Evolutionary conservation across 208 protist genomes (phyloP).

Genomic region (Leishmania gerbilli): DNA sequence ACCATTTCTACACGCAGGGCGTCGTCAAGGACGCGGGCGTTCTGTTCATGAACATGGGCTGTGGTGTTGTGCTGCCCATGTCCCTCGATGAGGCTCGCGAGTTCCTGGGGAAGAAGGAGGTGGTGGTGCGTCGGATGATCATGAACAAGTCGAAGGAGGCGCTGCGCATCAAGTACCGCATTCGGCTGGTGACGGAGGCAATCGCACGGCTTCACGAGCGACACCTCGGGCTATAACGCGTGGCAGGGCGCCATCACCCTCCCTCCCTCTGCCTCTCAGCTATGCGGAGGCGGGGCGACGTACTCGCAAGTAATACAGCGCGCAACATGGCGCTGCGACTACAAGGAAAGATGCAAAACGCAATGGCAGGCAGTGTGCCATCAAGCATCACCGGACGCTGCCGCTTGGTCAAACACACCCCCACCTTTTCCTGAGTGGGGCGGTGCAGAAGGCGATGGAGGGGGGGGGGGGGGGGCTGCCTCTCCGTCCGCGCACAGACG

Average conservation of each 20-base stretch:
- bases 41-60: constrained; percentile 81
- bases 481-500: neutral
- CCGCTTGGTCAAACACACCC: neutral
- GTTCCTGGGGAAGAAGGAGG: constrained; percentile 66
- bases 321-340: too few species aligned
- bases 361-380: neutral
- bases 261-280: neutral
- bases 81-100: constrained; percentile 43
- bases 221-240: constrained; percentile 20
- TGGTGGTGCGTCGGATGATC: constrained; percentile 41
- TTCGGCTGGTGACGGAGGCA: constrained; percentile 76
- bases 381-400: neutral
- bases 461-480: neutral
- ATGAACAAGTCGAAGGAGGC: constrained; percentile 46
- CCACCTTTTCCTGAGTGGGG: neutral
- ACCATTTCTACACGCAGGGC: constrained; percentile 71
- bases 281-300: neutral
- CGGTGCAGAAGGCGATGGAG: neutral
- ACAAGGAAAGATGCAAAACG: too few species aligned
- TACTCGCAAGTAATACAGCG: neutral
- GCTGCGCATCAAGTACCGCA: constrained; percentile 77
- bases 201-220: constrained; percentile 61
- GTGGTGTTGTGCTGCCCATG: constrained; percentile 80
- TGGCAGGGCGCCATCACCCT: neutral
- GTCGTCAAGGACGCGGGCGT: constrained; percentile 41